Base-by-base conservation (phyloP, 2,329 filamentous ascomycete genomes). In the Pestalotiopsis sp. region DNA sequence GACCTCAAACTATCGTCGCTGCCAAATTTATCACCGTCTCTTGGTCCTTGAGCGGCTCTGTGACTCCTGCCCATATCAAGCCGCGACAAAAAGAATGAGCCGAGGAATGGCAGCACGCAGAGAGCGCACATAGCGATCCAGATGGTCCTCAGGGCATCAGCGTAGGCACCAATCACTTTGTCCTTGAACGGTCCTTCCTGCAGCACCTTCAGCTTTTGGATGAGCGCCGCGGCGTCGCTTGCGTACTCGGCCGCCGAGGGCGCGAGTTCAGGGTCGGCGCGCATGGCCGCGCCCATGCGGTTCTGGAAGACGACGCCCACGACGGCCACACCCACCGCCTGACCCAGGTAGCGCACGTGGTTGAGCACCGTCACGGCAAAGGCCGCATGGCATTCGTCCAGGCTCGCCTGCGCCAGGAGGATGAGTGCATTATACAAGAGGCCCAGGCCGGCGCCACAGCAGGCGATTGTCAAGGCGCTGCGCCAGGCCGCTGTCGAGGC, bases 61-160 rank as follows among this genome's bases (percentile, higher is more conserved):
- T 45, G 65, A 23, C 38, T 12, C 6, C 65, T 17, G 4, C 59
- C 25, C 23, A 67, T 4, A 27, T 56, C 57, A 7, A 61, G 36
- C 4, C 38, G 14, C 65, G 27, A 25, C 20, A 67, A 12, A 14
- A 67, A 67, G 57, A 67, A 67, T 1, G 56, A 45, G 56, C 65
- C 65, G n/a, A 61, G 14, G n/a, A 62, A 49, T 1, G 65, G 56
- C 3, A 67, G 14, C 4, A 59, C 65, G 38, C 65, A 60, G 14
- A 67, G 31, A 1, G 39, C 57, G 23, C 65, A 66, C 65, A 66
- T 66, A n/a, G 58, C 57, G 17, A 66, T 52, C 65, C 65, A 66
- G 13, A 66, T 52, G 2, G 56, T 45, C 56, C n/a, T 60, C 0
- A 66, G 39, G 2, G 65, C 17, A n/a, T 38, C 65, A 7, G 65